phyloP scores from a whole-genome alignment of 2,329 filamentous ascomycete species.

The Fusarium graminum region DNA sequence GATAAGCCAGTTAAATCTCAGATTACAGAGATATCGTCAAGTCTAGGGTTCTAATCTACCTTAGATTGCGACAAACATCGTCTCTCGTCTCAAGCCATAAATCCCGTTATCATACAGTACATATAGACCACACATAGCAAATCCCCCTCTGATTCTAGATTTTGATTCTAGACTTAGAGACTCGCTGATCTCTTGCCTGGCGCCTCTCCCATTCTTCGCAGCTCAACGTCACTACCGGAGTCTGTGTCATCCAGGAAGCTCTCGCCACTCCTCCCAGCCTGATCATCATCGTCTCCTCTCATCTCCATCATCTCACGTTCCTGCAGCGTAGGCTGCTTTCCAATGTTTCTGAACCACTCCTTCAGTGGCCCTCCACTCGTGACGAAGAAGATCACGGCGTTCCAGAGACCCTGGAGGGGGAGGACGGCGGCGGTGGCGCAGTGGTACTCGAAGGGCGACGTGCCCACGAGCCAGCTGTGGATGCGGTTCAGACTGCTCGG shows the following conservation, averaged over 20 bases:
- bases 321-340: conserved; percentile 3
- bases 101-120: conserved; percentile 23
- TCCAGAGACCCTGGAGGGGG: conserved; percentile 85
- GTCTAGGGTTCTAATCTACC: conserved; percentile 9
- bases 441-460: conserved; percentile 73
- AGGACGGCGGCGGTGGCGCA: conserved; percentile 78
- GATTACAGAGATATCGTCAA: neutral
- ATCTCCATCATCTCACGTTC: conserved; percentile 36
- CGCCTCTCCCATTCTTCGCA: conserved; percentile 48
- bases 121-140: conserved; percentile 22
- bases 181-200: conserved; percentile 47
- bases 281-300: conserved; percentile 16
- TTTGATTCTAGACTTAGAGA: conserved; percentile 24
- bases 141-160: neutral
- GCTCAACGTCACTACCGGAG: conserved; percentile 54
- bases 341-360: conserved; percentile 20
- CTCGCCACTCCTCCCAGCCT: conserved; percentile 30
- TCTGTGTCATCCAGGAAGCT: conserved; percentile 51
- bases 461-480: conserved; percentile 70
- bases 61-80: conserved; percentile 8
- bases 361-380: conserved; percentile 64
- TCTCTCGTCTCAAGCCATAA: conserved; percentile 16
- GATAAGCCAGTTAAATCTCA: neutral
- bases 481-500: conserved; percentile 80
- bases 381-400: conserved; percentile 79